phyloP scores from a whole-genome alignment of 129 eudicot species.

The Artemisia argyi region DNA sequence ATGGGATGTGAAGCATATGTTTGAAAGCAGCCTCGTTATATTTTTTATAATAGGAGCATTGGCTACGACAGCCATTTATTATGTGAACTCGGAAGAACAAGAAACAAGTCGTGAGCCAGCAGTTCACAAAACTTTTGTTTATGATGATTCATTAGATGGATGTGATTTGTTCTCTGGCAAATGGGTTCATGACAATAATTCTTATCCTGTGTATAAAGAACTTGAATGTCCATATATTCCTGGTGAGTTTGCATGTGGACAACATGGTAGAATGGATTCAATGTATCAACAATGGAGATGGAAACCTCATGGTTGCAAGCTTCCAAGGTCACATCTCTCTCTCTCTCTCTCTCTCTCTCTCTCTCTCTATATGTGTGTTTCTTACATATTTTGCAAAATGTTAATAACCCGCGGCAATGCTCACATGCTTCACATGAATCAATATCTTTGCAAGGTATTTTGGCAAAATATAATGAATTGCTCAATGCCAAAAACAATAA shows the following conservation, averaged over 20 bases:
- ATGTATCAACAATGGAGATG: conserved; percentile 63
- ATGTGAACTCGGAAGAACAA: conserved; percentile 10
- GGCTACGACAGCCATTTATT: conserved; percentile 20
- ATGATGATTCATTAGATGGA: conserved; percentile 25
- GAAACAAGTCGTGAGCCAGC: background rate
- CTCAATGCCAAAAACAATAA: no score
- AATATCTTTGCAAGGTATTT: no score
- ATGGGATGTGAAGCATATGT: conserved; percentile 18
- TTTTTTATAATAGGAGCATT: conserved; percentile 25
- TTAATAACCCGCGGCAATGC: no score
- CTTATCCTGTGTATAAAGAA: conserved; percentile 56
- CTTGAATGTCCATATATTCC: conserved; percentile 46
- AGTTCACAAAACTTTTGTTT: background rate
- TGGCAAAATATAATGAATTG: no score
- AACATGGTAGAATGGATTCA: conserved; percentile 49
- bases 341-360: conserved; percentile 23
- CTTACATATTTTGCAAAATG: no score
- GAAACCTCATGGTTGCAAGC: conserved; percentile 64
- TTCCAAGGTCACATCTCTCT: conserved; percentile 51
- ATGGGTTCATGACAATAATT: conserved; percentile 56
- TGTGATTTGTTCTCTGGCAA: conserved; percentile 64
- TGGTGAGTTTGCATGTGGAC: conserved; percentile 55
- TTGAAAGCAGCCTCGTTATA: conserved; percentile 4
- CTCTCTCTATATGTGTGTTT: background rate
- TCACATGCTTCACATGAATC: no score